Conservation (phyloP, 2,329 filamentous ascomycete genomes). For the Cryphonectria naterciae region DNA sequence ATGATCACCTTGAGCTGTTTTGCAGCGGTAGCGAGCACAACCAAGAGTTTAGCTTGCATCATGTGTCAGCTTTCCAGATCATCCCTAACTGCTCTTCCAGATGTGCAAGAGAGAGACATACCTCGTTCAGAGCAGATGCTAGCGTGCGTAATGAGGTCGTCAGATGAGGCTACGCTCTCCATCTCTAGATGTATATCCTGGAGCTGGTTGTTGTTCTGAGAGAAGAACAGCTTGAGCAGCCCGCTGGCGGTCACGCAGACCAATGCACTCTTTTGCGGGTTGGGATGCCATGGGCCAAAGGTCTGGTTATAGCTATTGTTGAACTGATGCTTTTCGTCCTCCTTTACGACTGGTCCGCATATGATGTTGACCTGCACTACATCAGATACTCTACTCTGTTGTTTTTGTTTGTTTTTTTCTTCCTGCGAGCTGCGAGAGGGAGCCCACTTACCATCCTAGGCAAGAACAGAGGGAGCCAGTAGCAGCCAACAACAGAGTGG, state of each 20-base stretch:
- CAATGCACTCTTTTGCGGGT: conserved; percentile 71
- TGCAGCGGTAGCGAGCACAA: conserved; percentile 70
- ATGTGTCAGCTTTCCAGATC: conserved; percentile 39
- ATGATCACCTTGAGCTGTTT: conserved; percentile 76
- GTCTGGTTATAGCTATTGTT: conserved; percentile 68
- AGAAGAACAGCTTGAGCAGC: conserved; percentile 74
- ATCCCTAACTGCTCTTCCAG: no score
- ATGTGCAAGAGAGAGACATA: conserved; percentile 42
- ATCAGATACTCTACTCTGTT: conserved; percentile 2
- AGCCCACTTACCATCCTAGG: not conserved
- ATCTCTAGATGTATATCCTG: conserved; percentile 75
- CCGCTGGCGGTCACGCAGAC: conserved; percentile 78
- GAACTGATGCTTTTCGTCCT: conserved; percentile 68
- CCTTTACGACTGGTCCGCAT: conserved; percentile 67
- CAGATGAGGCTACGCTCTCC: conserved; percentile 71
- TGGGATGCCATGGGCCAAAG: conserved; percentile 74
- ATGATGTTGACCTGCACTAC: conserved; percentile 48
- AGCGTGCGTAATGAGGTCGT: conserved; percentile 80
- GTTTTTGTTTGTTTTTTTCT: no score
- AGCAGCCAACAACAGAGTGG: conserved; percentile 77
- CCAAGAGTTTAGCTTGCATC: conserved; percentile 56
- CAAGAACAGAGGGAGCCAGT: conserved; percentile 74
- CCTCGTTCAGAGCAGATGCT: conserved; percentile 75
- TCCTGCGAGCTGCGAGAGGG: not conserved
- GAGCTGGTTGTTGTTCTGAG: conserved; percentile 73